Evolutionary conservation across 495 filamentous ascomycete genomes (phyloP).

Genomic region (Lentithecium fluviatile): DNA sequence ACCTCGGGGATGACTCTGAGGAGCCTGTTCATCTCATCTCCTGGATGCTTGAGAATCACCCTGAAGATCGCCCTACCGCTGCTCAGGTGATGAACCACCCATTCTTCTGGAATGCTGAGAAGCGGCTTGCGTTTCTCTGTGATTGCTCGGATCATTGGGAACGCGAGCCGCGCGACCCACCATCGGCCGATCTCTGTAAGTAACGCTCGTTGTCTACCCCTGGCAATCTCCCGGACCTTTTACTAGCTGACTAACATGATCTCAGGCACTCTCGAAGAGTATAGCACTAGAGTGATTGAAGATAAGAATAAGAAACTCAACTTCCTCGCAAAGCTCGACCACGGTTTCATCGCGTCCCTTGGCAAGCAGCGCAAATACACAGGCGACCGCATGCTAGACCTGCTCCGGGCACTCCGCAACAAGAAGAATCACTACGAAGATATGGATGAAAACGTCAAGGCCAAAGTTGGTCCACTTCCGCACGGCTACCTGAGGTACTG

Average conservation of each 20-base stretch:
- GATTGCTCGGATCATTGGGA: constrained; percentile 95
- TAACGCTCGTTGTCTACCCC: no score
- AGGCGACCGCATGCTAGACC: constrained; percentile 74
- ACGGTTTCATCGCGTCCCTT: constrained; percentile 77
- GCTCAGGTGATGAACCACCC: constrained; percentile 80
- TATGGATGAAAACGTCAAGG: constrained; percentile 46
- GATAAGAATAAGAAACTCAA: constrained; percentile 55
- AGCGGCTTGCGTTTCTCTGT: constrained; percentile 84
- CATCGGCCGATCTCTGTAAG: constrained; percentile 60
- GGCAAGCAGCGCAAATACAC: constrained; percentile 97
- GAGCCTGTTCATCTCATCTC: constrained; percentile 84
- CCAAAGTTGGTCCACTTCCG: constrained; percentile 56
- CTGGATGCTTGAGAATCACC: constrained; percentile 73
- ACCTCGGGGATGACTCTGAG: constrained; percentile 75
- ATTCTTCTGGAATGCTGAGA: constrained; percentile 91
- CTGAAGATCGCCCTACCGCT: constrained; percentile 68
- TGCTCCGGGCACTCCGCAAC: constrained; percentile 87
- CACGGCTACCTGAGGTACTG: constrained; percentile 88
- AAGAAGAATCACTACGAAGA: constrained; percentile 60
- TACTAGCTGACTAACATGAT: no score
- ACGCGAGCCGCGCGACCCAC: constrained; percentile 78
- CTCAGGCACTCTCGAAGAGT: constrained; percentile 53
- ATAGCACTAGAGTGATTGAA: constrained; percentile 55
- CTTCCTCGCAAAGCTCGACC: constrained; percentile 74
- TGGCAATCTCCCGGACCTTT: no score